A percentile compares a stretch with the other conserved stretches of the same genome.
Conservation (phyloP, 129 eudicot species). For the Lactuca sativa region DNA sequence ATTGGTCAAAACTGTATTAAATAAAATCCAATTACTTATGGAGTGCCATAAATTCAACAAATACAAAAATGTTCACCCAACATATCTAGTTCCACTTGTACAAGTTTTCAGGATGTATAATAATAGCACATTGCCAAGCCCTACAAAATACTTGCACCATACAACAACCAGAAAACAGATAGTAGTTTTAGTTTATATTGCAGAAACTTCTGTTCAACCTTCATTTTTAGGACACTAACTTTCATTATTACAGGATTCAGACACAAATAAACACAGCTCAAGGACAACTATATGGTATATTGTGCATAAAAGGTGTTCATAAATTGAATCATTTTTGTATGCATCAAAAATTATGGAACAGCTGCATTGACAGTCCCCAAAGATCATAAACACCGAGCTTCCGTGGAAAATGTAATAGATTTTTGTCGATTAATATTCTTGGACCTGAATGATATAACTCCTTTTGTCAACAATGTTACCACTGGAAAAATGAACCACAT, state of each 20-base stretch:
- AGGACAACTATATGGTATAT: not conserved
- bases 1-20: no score
- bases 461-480: slow-evolving; percentile 7
- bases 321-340: not conserved
- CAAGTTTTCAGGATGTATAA: not conserved
- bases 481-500: not conserved
- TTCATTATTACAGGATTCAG: slow-evolving; percentile 2
- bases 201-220: no score
- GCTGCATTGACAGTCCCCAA: slow-evolving; percentile 5
- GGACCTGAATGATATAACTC: slow-evolving; percentile 10
- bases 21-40: no score
- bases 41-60: no score
- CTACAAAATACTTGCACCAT: not conserved
- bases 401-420: slow-evolving; percentile 1
- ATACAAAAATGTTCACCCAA: no score
- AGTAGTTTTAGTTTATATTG: not conserved
- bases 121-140: no score
- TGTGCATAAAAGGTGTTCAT: not conserved
- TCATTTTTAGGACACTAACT: slow-evolving; percentile 5
- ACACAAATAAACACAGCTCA: slow-evolving; percentile 1
- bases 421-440: not conserved
- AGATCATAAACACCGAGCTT: not conserved
- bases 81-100: no score
- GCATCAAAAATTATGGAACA: slow-evolving; percentile 11
- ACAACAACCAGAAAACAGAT: slow-evolving; percentile 17